Percentiles rank a stretch among this genome's conserved stretches.
These are phyloP conservation scores for Quercus rubra DNA, from an alignment of 306 rosid genomes.

Conservation along the genomic window DNA sequence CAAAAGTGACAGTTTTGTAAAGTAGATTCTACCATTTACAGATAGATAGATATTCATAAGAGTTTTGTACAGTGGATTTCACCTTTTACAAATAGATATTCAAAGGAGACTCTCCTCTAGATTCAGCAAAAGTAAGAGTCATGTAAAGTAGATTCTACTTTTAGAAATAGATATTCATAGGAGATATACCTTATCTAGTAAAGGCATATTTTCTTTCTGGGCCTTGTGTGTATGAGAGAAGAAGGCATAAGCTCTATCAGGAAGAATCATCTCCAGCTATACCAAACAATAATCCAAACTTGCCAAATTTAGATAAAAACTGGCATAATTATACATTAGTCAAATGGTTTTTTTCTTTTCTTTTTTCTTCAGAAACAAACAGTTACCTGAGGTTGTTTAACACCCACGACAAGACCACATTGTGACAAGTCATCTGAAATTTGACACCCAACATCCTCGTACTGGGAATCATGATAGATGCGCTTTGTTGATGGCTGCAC, in stretches of 20 bases:
- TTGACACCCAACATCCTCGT: slow-evolving; percentile 87
- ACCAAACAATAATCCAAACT: slow-evolving; percentile 6
- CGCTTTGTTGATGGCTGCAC: slow-evolving; percentile 89
- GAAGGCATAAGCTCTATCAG: slow-evolving; percentile 85
- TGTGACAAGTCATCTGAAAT: slow-evolving; percentile 77
- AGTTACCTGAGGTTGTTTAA: slow-evolving; percentile 86
- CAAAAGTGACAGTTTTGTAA: too few species aligned
- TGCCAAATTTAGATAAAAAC: background rate
- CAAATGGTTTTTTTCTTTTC: too few species aligned
- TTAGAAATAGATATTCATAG: too few species aligned
- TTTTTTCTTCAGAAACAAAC: background rate
- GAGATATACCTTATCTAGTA: slow-evolving; percentile 70
- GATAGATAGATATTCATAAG: too few species aligned
- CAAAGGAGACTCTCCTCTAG: too few species aligned
- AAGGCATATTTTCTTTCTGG: slow-evolving; percentile 90
- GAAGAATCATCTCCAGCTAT: slow-evolving; percentile 86
- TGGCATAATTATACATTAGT: too few species aligned
- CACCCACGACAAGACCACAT: slow-evolving; percentile 82
- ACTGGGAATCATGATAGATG: slow-evolving; percentile 70
- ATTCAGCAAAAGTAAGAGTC: too few species aligned
- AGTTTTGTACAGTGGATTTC: too few species aligned
- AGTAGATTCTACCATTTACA: too few species aligned
- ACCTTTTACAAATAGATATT: too few species aligned
- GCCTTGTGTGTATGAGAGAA: slow-evolving; percentile 97
- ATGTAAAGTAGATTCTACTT: too few species aligned